A percentile compares a stretch with the other conserved stretches of the same genome.
Evolutionary conservation across 2,329 filamentous ascomycete genomes (phyloP).

Genomic region (Ascochyta lentis): DNA sequence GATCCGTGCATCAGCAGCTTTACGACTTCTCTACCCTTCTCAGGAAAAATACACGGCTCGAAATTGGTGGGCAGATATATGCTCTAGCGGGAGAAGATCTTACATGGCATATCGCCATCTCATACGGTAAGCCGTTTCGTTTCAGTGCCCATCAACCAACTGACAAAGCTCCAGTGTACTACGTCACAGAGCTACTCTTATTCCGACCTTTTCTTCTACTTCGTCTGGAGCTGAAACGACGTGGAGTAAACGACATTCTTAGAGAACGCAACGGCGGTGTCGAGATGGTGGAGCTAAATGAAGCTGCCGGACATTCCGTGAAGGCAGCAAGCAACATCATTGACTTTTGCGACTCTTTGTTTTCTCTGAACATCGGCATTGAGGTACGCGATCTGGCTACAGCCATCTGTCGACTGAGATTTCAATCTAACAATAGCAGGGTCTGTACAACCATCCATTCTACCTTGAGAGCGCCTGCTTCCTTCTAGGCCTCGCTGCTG

Average conservation of each 20-base stretch:
- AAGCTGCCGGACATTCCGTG: constrained; percentile 1
- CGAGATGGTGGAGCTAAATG: constrained; percentile 2
- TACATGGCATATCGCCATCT: constrained; percentile 12
- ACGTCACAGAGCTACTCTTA: constrained; percentile 5
- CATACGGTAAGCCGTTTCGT: not conserved
- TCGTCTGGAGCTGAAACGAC: constrained; percentile 9
- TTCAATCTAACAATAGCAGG: not conserved
- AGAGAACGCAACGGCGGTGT: constrained; percentile 6
- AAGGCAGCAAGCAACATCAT: constrained; percentile 3
- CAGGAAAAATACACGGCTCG: not conserved
- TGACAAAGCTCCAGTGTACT: not conserved
- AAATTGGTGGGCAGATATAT: constrained; percentile 9
- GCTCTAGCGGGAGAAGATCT: constrained; percentile 9
- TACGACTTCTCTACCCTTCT: not conserved
- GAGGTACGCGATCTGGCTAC: not conserved
- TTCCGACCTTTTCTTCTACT: constrained; percentile 10
- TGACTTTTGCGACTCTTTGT: constrained; percentile 6
- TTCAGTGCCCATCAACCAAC: not conserved
- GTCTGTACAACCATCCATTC: constrained; percentile 8
- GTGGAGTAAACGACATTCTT: not conserved
- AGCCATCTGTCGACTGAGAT: not conserved
- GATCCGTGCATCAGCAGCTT: not conserved
- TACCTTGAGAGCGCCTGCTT: constrained; percentile 15
- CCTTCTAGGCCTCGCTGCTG: constrained; percentile 7
- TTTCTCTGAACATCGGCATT: constrained; percentile 4